Conservation (phyloP, 2,329 filamentous ascomycete genomes). For the Neoscytalidium dimidiatum region DNA sequence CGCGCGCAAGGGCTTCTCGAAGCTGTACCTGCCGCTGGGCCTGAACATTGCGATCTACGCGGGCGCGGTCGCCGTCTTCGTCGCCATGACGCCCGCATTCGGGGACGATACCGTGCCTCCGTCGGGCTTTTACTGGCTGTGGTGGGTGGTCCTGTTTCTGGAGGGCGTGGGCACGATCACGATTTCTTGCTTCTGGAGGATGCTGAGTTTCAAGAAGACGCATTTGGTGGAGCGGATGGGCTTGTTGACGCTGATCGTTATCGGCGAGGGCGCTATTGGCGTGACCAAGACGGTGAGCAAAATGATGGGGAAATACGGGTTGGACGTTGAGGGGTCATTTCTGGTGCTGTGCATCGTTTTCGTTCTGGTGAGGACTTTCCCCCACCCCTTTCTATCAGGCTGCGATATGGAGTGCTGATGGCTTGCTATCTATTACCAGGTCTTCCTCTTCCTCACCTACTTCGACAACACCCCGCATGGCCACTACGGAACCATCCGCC, state of each 20-base stretch:
- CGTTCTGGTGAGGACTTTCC: constrained; percentile 31
- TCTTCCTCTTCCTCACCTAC: constrained; percentile 65
- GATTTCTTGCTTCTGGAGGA: constrained; percentile 57
- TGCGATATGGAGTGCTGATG: not conserved
- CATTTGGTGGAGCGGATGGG: constrained; percentile 66
- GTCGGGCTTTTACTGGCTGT: constrained; percentile 33
- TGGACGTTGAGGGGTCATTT: constrained; percentile 37
- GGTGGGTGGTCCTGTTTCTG: constrained; percentile 48
- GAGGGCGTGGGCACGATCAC: constrained; percentile 57
- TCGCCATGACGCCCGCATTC: constrained; percentile 37
- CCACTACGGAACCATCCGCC: constrained; percentile 55
- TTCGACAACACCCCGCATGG: constrained; percentile 57
- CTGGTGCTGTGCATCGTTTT: constrained; percentile 39
- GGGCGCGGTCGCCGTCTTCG: constrained; percentile 31
- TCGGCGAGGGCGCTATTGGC: constrained; percentile 67
- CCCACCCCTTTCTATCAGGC: no score
- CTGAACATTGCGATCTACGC: constrained; percentile 34
- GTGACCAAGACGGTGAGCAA: constrained; percentile 55
- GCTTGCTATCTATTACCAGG: constrained; percentile 27
- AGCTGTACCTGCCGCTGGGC: constrained; percentile 35
- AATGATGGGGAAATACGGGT: constrained; percentile 39
- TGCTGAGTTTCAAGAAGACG: constrained; percentile 63
- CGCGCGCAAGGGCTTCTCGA: constrained; percentile 30
- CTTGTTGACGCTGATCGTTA: constrained; percentile 65
- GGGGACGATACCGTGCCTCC: constrained; percentile 22